phyloP scores from a whole-genome alignment of 106 monocot genomes.

The Hemerocallis citrina region DNA sequence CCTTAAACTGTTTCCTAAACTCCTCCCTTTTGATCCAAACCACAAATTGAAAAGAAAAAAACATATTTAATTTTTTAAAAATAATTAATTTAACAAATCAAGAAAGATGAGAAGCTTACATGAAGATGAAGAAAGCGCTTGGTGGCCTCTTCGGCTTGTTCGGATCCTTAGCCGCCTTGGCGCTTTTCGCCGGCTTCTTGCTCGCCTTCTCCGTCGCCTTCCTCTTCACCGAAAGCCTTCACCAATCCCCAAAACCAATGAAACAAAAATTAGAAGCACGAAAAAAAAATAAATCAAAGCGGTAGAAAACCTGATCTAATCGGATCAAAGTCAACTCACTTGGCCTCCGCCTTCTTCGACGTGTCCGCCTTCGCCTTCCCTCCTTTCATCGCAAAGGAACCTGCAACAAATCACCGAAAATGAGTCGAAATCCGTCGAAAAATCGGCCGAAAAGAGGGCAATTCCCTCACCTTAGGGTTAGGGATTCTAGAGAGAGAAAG shows the following conservation, averaged over 20 bases:
- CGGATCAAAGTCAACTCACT: slow-evolving; percentile 8
- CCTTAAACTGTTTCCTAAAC: slow-evolving; percentile 48
- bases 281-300: no score
- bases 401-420: slow-evolving; percentile 15
- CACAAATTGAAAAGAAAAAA: not conserved
- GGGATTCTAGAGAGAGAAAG: not conserved
- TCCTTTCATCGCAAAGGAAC: slow-evolving; percentile 40
- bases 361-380: slow-evolving; percentile 29
- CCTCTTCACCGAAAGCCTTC: slow-evolving; percentile 42
- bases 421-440: not conserved
- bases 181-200: not conserved
- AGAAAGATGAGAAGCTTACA: not conserved
- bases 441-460: not conserved
- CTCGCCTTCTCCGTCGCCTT: not conserved
- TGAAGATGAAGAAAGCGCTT: slow-evolving; percentile 3
- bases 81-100: not conserved
- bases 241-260: not conserved
- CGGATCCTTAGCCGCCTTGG: not conserved
- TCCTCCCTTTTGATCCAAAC: slow-evolving; percentile 38
- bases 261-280: not conserved
- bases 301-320: not conserved
- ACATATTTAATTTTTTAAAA: not conserved
- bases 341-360: slow-evolving; percentile 35
- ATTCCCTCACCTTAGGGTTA: not conserved
- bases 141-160: slow-evolving; percentile 6